Percentiles rank a stretch among this genome's conserved stretches.
Evolutionary conservation across 139 green algal genomes (phyloP).

Genomic region (Picochlorum sp.): DNA sequence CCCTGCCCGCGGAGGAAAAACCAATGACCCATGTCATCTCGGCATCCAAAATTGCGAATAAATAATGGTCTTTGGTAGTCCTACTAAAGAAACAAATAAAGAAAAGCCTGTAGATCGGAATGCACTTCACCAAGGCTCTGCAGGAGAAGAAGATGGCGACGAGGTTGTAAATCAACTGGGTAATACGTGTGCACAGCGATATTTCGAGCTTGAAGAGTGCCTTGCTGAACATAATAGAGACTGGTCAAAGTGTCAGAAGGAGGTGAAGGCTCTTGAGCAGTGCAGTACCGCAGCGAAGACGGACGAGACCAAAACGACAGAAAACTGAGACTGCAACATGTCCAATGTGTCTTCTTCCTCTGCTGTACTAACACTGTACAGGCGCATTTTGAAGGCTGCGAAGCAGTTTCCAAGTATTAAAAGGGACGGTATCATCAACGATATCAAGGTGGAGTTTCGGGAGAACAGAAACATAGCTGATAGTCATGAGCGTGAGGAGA

Average conservation of each 20-base stretch:
- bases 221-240: conserved; percentile 41
- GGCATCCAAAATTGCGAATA: not conserved
- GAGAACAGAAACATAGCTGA: conserved; percentile 46
- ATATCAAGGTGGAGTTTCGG: conserved; percentile 64
- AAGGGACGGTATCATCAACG: conserved; percentile 42
- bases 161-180: conserved; percentile 14
- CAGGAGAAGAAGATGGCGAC: conserved; percentile 14
- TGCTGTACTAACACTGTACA: conserved; percentile 44
- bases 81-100: conserved; percentile 1
- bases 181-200: conserved; percentile 12
- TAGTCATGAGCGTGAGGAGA: conserved; percentile 14
- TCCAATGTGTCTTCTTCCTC: not conserved
- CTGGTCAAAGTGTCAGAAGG: conserved; percentile 43
- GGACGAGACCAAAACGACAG: not conserved
- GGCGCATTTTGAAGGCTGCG: conserved; percentile 63
- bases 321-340: not conserved
- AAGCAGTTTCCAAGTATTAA: conserved; percentile 62
- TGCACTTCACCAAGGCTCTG: not conserved
- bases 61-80: not conserved
- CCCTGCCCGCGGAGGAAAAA: not conserved
- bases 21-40: not conserved
- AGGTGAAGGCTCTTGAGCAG: conserved; percentile 29
- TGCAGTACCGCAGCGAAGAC: conserved; percentile 9
- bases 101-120: not conserved
- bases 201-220: conserved; percentile 30